Conservation (phyloP, 306 rosid genomes). For the Lagenaria siceraria region DNA sequence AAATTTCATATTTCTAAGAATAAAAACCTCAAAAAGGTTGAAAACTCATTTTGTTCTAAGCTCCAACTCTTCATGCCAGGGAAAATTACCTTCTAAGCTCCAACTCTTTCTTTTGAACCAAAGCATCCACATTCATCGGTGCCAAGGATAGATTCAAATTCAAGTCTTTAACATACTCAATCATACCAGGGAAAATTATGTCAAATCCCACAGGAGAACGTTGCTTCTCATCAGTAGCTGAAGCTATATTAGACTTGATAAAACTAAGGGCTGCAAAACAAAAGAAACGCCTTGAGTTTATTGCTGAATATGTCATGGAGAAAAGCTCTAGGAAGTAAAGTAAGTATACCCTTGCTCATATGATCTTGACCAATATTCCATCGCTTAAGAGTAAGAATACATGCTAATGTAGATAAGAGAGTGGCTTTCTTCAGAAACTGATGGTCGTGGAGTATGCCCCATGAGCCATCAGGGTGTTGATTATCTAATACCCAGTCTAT, state of each 20-base stretch:
- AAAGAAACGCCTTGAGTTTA: conserved; percentile 4
- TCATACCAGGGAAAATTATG: conserved; percentile 51
- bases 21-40: not conserved
- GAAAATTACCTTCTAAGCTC: conserved; percentile 41
- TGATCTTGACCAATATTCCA: conserved; percentile 57
- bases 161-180: conserved; percentile 40
- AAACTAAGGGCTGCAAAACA: conserved; percentile 54
- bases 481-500: conserved; percentile 58
- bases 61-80: no score
- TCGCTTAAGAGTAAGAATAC: conserved; percentile 54
- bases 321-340: not conserved
- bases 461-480: conserved; percentile 71
- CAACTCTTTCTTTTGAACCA: conserved; percentile 38
- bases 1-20: not conserved
- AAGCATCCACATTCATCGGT: conserved; percentile 26
- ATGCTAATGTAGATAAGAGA: conserved; percentile 62
- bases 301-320: not conserved
- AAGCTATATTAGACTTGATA: conserved; percentile 49
- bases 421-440: conserved; percentile 48
- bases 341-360: conserved; percentile 39
- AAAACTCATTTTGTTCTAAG: not conserved
- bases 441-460: conserved; percentile 45
- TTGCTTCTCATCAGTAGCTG: conserved; percentile 48
- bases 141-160: conserved; percentile 38
- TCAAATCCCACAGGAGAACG: conserved; percentile 61